A percentile compares a stretch with the other conserved stretches of the same genome.
Evolutionary conservation across 73 alveolate genomes (phyloP).

Genomic region (Blepharisma stoltei): DNA sequence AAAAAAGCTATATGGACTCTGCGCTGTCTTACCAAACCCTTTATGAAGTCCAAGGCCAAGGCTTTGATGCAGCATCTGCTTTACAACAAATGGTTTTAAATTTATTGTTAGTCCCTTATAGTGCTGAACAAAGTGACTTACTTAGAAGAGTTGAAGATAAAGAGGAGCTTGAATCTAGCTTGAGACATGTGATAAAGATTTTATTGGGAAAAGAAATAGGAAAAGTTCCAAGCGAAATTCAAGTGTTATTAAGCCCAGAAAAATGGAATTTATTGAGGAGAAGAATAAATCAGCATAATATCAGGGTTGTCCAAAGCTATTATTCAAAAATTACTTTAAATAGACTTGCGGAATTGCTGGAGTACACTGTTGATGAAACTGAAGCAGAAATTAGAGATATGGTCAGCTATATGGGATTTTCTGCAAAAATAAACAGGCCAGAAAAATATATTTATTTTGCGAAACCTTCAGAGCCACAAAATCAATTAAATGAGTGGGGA

Average conservation of each 20-base stretch:
- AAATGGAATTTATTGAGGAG: conserved; percentile 63
- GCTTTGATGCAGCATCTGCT: neutral
- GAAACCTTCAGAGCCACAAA: conserved; percentile 56
- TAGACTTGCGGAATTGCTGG: conserved; percentile 69
- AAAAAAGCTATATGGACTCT: conserved; percentile 69
- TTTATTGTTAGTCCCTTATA: conserved; percentile 21
- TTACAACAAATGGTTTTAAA: conserved; percentile 30
- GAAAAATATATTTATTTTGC: conserved; percentile 61
- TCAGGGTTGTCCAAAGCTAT: conserved; percentile 75
- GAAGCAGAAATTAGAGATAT: conserved; percentile 82
- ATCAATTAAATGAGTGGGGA: conserved; percentile 68
- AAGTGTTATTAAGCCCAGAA: conserved; percentile 5
- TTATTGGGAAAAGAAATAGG: conserved; percentile 53
- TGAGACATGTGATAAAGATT: conserved; percentile 45
- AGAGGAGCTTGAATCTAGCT: conserved; percentile 53
- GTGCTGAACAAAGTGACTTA: conserved; percentile 21
- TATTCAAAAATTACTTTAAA: conserved; percentile 67
- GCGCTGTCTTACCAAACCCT: conserved; percentile 56
- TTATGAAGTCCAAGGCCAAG: neutral
- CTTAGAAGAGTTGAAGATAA: conserved; percentile 32
- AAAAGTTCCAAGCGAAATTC: conserved; percentile 30
- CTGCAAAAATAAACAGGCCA: conserved; percentile 74
- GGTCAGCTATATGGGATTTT: conserved; percentile 74
- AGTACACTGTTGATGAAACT: conserved; percentile 59
- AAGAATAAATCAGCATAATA: conserved; percentile 85